A percentile compares a stretch with the other conserved stretches of the same genome.
These are phyloP conservation scores for Pezicula rhizophila DNA, from an alignment of 2,329 filamentous ascomycete species.

Conservation along the genomic window DNA sequence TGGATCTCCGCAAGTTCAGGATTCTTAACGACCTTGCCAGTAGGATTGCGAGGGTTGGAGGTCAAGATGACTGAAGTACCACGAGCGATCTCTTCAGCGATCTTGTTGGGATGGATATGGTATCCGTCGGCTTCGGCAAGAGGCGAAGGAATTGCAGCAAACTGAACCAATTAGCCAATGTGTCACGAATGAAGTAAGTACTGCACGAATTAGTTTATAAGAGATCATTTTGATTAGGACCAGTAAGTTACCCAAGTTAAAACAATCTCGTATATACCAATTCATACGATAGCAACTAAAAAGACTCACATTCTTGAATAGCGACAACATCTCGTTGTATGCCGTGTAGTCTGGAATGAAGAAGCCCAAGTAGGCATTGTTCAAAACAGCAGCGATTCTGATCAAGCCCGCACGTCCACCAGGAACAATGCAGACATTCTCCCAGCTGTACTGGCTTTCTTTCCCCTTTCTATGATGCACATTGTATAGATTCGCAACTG, in stretches of 20 bases:
- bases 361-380: slow-evolving; percentile 88
- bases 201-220: too few relatives aligned
- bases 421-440: slow-evolving; percentile 95
- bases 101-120: slow-evolving; percentile 89
- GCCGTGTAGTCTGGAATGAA: slow-evolving; percentile 95
- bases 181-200: too few relatives aligned
- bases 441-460: slow-evolving; percentile 87
- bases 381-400: slow-evolving; percentile 87
- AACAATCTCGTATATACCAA: too few relatives aligned
- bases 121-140: slow-evolving; percentile 81
- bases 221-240: not conserved
- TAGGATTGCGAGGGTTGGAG: slow-evolving; percentile 92
- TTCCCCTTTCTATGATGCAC: slow-evolving; percentile 85
- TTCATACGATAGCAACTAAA: not conserved
- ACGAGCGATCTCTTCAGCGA: slow-evolving; percentile 82
- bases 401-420: slow-evolving; percentile 90
- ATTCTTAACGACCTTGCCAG: slow-evolving; percentile 78
- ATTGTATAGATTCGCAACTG: slow-evolving; percentile 89
- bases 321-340: slow-evolving; percentile 93
- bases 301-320: slow-evolving; percentile 77
- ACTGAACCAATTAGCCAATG: slow-evolving; percentile 38
- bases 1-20: slow-evolving; percentile 86
- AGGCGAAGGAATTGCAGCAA: slow-evolving; percentile 80
- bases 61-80: slow-evolving; percentile 86
- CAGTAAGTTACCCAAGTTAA: slow-evolving; percentile 20